Conservation (phyloP, 352 stramenopile species). For the Phytophthora foliorum region DNA sequence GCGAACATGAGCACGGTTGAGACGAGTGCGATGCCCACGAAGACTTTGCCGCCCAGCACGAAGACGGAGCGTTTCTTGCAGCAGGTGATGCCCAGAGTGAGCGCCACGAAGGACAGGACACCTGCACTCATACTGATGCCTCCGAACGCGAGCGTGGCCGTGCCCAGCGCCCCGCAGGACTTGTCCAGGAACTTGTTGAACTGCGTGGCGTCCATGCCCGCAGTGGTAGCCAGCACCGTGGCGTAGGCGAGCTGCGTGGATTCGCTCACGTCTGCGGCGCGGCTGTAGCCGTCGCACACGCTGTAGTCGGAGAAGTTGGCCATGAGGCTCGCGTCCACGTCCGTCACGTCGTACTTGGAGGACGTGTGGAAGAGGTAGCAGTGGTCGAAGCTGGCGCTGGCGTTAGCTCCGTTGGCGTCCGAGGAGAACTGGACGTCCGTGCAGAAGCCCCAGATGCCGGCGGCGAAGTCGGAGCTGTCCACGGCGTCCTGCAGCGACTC, state of each 20-base stretch:
- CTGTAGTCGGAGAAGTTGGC: constrained; percentile 66
- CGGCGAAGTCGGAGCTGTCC: constrained; percentile 60
- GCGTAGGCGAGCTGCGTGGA: constrained; percentile 44
- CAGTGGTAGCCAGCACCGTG: constrained; percentile 43
- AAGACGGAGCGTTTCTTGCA: constrained; percentile 79
- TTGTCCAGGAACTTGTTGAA: constrained; percentile 74
- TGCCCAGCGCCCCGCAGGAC: constrained; percentile 61
- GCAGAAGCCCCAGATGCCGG: constrained; percentile 73
- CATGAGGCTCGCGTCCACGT: constrained; percentile 42
- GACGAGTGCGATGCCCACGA: constrained; percentile 52
- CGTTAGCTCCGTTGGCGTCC: constrained; percentile 32
- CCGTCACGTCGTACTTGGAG: constrained; percentile 57
- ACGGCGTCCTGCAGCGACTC: constrained; percentile 39
- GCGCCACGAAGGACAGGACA: constrained; percentile 55
- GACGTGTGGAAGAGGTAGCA: constrained; percentile 83
- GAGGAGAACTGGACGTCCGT: constrained; percentile 63
- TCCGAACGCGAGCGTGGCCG: constrained; percentile 55
- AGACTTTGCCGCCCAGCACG: constrained; percentile 54
- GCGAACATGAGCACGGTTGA: constrained; percentile 64
- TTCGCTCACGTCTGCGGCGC: constrained; percentile 38
- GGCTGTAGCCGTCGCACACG: constrained; percentile 66
- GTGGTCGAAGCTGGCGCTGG: constrained; percentile 57
- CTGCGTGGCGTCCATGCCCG: constrained; percentile 56
- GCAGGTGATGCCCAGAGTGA: constrained; percentile 73
- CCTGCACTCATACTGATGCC: constrained; percentile 51